Percentiles rank a stretch among this genome's conserved stretches.
Conservation (phyloP, 2,329 filamentous ascomycete genomes). For the Verticillium zaregamsianum region DNA sequence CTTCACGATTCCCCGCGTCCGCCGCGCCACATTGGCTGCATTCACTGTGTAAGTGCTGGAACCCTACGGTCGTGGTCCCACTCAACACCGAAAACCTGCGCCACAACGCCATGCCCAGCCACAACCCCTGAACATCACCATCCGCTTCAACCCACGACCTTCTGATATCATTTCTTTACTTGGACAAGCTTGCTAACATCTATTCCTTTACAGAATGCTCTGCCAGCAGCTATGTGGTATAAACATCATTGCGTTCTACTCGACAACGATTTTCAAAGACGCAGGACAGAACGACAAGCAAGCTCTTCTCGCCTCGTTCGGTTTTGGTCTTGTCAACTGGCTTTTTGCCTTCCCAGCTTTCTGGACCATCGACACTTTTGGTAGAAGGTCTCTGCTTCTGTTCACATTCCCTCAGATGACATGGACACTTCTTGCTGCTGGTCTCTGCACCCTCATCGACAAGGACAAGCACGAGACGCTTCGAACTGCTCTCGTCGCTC, state of each 20-base stretch:
- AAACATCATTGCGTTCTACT: conserved; percentile 76
- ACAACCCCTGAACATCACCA: background rate
- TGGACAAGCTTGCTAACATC: background rate
- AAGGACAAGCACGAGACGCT: conserved; percentile 7
- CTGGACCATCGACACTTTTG: conserved; percentile 47
- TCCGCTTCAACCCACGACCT: background rate
- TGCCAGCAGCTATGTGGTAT: conserved; percentile 30
- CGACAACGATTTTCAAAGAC: conserved; percentile 55
- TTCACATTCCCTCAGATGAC: conserved; percentile 58
- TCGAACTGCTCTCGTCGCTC: conserved; percentile 44
- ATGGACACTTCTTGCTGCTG: conserved; percentile 54
- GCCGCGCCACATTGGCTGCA: conserved; percentile 70
- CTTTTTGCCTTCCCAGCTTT: conserved; percentile 54
- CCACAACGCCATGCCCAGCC: background rate
- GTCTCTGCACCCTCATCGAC: conserved; percentile 46
- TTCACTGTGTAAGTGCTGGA: conserved; percentile 49
- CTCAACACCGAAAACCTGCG: too few species aligned
- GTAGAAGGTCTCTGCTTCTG: conserved; percentile 48
- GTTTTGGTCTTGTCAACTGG: conserved; percentile 54
- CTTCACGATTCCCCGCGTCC: conserved; percentile 65
- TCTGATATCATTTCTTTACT: too few species aligned
- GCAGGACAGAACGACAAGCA: conserved; percentile 51
- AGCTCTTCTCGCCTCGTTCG: conserved; percentile 46
- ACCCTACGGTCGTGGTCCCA: too few species aligned
- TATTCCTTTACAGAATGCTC: background rate